Base-by-base conservation (phyloP, 1,284 basidiomycete species). In the Phenoliferia sp. region DNA sequence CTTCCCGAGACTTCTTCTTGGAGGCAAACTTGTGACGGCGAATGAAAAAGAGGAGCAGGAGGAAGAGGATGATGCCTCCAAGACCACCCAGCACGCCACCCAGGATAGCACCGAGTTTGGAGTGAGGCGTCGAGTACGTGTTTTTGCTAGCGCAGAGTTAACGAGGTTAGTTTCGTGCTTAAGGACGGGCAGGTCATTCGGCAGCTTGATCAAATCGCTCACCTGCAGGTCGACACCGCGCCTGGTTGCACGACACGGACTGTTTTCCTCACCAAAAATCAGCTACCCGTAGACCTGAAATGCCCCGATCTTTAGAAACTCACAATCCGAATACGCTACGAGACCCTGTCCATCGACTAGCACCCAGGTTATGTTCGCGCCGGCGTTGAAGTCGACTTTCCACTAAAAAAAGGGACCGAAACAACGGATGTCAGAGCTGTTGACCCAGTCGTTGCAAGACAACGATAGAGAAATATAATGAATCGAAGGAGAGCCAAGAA, bases 161-260 rank as follows among this genome's bases (percentile, higher is more conserved):
- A n/a, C n/a, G n/a, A n/a, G n/a, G 58, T 10, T 29, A 16, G 55
- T 10, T 15, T 29, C n/a, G 55, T 3, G 16, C 22, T 56, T 3
- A 56, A 31, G 9, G 54, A 28, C 28, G 15, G 28, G 28, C 4
- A 31, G 26, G 55, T 15, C 32, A 22, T 29, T 15, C 19, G 29
- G 28, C 17, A 31, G 28, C 15, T 29, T 31, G 9, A 22, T 3
- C 2, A 17, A 16, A 17, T 2, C 31, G 28, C 58, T 10, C 10
- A 59, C 58, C 26, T 26, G 58, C 58, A 59, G 26, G 34, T 31
- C 3, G 17, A 3, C 9, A 1, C 31, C n/a, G 33, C 16, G 12
- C 58, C 35, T 19, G 33, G 12, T 52, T 63, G 61, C 3, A 63
- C 61, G 50, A 63, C 61, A 15, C 61, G 48, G 34, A 55, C n/a